Evolutionary conservation across 2,329 filamentous ascomycete species (phyloP), one percentile per base, ranked within the genome.

Genomic region (Microsporum ferrugineum): DNA sequence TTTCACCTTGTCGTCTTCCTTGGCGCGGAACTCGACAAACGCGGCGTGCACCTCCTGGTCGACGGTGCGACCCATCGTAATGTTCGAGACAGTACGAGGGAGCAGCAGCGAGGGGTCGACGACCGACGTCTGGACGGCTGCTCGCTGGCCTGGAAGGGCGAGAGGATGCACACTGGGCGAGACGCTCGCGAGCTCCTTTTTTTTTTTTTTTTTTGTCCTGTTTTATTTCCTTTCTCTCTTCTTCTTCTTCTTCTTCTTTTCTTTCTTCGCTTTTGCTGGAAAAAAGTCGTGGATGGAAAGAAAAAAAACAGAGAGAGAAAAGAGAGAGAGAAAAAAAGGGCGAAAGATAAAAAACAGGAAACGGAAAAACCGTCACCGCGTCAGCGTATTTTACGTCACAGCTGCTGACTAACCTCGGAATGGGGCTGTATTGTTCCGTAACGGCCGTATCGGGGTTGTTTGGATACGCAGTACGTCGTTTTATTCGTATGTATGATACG

Each of bases 21-120:
- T 79, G 72, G 78, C 78, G 70, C 78, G 76, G 70, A 79, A 79
- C 71, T 80, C 78, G 70, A 80, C 77, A 69, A 79, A 79, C 64
- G 78, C 78, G 65, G 77, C 76, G 71, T 80, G 78, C 64, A 80
- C 78, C 67, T 79, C 78, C 68, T 78, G 77, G 71, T 80, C 78
- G 68, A 79, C 76, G 49, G 77, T 79, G 61, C 78, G 76, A 69
- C 78, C 78, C 78, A 80, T 80, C 64, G 66, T 72, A 49, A 59
- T 23, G 27, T 34, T 68, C 63, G 65, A 61, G 60, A 57, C 57
- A 56, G 45, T 51, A 58, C 63, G 60, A 60, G 59, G 68, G 61
- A 65, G 68, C 59, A 66, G 63, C 67, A 66, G 65, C 41, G 60
- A 60, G 31, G 49, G 62, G 61, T 64, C 64, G 56, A 64, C 60